Evolutionary conservation across 2,329 filamentous ascomycete genomes (phyloP).

Genomic region (Claviceps pusilla): DNA sequence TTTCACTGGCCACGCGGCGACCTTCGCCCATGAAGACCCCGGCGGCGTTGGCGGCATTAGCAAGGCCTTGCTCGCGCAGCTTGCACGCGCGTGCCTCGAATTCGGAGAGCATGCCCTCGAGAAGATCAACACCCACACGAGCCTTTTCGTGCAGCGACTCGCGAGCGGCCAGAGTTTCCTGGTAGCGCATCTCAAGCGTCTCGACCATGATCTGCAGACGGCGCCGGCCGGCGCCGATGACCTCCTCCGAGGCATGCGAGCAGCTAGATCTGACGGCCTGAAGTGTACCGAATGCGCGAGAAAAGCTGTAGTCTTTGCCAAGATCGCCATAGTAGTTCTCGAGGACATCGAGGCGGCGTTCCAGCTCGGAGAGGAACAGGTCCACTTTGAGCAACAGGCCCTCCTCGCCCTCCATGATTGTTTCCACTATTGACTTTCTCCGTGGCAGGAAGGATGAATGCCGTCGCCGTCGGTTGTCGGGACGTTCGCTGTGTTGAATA

Average conservation of each 20-base stretch:
- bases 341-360: slow-evolving; percentile 71
- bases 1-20: slow-evolving; percentile 65
- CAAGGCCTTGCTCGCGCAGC: slow-evolving; percentile 61
- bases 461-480: slow-evolving; percentile 27
- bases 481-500: slow-evolving; percentile 14
- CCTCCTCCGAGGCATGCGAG: slow-evolving; percentile 75
- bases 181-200: slow-evolving; percentile 74
- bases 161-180: slow-evolving; percentile 69
- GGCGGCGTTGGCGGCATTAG: slow-evolving; percentile 49
- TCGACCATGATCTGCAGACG: slow-evolving; percentile 83
- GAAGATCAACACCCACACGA: slow-evolving; percentile 67
- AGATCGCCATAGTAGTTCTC: slow-evolving; percentile 82
- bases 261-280: slow-evolving; percentile 79
- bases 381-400: slow-evolving; percentile 53
- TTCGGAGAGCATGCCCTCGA: slow-evolving; percentile 73
- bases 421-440: slow-evolving; percentile 43
- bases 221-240: slow-evolving; percentile 73
- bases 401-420: slow-evolving; percentile 49
- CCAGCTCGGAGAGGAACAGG: slow-evolving; percentile 70
- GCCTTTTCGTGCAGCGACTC: slow-evolving; percentile 88
- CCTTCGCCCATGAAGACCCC: slow-evolving; percentile 63
- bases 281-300: slow-evolving; percentile 71
- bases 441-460: slow-evolving; percentile 44
- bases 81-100: slow-evolving; percentile 73
- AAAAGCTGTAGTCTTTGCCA: slow-evolving; percentile 68